Percentiles rank a stretch among this genome's conserved stretches.
Evolutionary conservation across 345 rosid species (phyloP).

Genomic region (Garcia nutans): DNA sequence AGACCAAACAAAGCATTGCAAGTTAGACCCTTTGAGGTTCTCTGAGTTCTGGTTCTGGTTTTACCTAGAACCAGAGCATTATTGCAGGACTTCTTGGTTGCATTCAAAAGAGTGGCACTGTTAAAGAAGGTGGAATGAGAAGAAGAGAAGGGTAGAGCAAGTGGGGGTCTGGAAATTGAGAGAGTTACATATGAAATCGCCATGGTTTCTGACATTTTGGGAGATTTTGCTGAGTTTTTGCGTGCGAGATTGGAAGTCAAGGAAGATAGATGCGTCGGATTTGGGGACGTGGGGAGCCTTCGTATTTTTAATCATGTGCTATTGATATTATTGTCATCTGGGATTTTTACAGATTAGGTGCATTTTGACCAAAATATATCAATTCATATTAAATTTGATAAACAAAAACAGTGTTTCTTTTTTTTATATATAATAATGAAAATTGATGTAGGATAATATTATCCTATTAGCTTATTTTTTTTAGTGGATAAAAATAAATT

Average conservation of each 20-base stretch:
- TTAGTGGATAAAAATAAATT: too few relatives aligned
- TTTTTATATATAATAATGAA: too few relatives aligned
- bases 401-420: too few relatives aligned
- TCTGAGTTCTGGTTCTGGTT: slow-evolving; percentile 35
- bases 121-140: slow-evolving; percentile 49
- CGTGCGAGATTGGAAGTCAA: background rate
- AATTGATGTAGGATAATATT: too few relatives aligned
- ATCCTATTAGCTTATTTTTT: too few relatives aligned
- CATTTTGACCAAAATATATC: too few relatives aligned
- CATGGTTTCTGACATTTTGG: slow-evolving; percentile 38
- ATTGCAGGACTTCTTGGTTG: slow-evolving; percentile 16
- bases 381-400: too few relatives aligned
- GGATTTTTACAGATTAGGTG: too few relatives aligned
- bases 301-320: background rate
- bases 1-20: slow-evolving; percentile 89
- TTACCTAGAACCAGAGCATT: slow-evolving; percentile 40
- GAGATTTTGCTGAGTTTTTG: slow-evolving; percentile 10
- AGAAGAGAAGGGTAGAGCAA: slow-evolving; percentile 47
- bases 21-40: slow-evolving; percentile 46
- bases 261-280: slow-evolving; percentile 10
- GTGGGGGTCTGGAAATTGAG: slow-evolving; percentile 32
- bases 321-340: too few relatives aligned
- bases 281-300: background rate
- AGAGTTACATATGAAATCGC: slow-evolving; percentile 57
- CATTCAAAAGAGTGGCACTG: slow-evolving; percentile 7